Base-by-base conservation (phyloP, 176 grass and related monocot species). In the Cenchrus americanus region DNA sequence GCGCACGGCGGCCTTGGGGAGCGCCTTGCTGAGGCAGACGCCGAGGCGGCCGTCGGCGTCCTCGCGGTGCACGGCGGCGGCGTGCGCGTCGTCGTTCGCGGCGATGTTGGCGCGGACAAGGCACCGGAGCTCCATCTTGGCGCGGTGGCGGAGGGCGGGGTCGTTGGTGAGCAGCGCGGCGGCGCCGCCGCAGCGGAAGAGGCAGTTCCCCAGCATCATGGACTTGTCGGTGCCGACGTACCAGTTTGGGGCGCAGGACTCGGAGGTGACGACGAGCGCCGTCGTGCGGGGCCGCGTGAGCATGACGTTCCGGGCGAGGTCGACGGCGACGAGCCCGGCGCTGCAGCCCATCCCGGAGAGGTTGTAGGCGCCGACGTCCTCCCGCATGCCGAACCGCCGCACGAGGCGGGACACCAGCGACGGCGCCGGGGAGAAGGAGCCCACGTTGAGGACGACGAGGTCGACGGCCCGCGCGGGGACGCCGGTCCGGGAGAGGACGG, bases 141-240 rank as follows among this genome's bases (percentile, higher is more conserved):
- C 92, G 3, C 67, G 72, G 5, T 1, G 6, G 7, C 90, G 9
- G 66, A 78, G 24, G n/a, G 87, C 77, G 4, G 92, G 94, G 60
- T 94, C 85, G 87, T 97, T 97, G 78, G 90, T 94, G n/a, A 97
- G 83, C 13, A 97, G 83, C 43, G 89, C 87, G 7, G 87, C 90
- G 18, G 85, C 93, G 37, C 94, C 94, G 57, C 94, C 94, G 74
- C 82, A 87, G n/a, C 94, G 87, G 89, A 97, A 97, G 23, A 97
- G 94, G 90, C 94, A 97, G 81, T 97, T 97, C 0, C 94, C 92
- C 5, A 94, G 92, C 94, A 97, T 97, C 94, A 97, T 97, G 52
- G 94, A 97, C 90, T 86, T 97, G 92, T 97, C 94, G 42, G 79
- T 92, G 14, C 94, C 94, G 4, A 84, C 83, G 88, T 97, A 97